A percentile compares a stretch with the other conserved stretches of the same genome.
Evolutionary conservation across 768 basidiomycete genomes (phyloP).

Genomic region (Amanita molliuscula): DNA sequence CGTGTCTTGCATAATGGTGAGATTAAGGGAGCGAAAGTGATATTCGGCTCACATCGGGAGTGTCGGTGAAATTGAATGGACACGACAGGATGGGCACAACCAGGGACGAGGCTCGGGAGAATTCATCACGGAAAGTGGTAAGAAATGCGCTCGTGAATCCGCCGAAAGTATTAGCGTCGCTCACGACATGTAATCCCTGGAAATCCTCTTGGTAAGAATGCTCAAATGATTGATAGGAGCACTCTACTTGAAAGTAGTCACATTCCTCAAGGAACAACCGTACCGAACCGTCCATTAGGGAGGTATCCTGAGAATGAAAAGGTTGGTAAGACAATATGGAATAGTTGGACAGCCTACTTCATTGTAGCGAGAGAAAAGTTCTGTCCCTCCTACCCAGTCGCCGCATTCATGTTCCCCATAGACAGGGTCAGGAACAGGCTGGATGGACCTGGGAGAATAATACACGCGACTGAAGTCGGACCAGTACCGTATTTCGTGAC

Average conservation of each 20-base stretch:
- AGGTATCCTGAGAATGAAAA: conserved; percentile 33
- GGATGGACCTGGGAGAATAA: conserved; percentile 56
- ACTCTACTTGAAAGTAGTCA: conserved; percentile 54
- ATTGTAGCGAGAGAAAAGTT: conserved; percentile 42
- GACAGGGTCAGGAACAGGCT: conserved; percentile 47
- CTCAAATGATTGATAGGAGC: neutral
- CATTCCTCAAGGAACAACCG: conserved; percentile 68
- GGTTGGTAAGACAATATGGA: neutral
- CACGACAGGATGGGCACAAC: conserved; percentile 49
- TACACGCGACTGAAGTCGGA: conserved; percentile 59
- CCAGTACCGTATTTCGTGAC: conserved; percentile 44
- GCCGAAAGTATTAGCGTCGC: conserved; percentile 55
- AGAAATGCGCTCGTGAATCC: conserved; percentile 53
- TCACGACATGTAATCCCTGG: conserved; percentile 62
- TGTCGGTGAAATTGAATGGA: conserved; percentile 20
- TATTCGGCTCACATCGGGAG: conserved; percentile 30
- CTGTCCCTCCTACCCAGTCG: conserved; percentile 46
- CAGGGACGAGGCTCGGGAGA: conserved; percentile 48
- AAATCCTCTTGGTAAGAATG: neutral
- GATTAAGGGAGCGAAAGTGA: conserved; percentile 3
- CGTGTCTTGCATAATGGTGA: conserved; percentile 18
- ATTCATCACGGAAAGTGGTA: conserved; percentile 55
- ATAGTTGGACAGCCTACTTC: conserved; percentile 27
- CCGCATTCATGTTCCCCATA: conserved; percentile 44
- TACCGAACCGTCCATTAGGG: conserved; percentile 59